phyloP scores from a whole-genome alignment of 148 eudicot species.

The Suaeda aralocaspica region DNA sequence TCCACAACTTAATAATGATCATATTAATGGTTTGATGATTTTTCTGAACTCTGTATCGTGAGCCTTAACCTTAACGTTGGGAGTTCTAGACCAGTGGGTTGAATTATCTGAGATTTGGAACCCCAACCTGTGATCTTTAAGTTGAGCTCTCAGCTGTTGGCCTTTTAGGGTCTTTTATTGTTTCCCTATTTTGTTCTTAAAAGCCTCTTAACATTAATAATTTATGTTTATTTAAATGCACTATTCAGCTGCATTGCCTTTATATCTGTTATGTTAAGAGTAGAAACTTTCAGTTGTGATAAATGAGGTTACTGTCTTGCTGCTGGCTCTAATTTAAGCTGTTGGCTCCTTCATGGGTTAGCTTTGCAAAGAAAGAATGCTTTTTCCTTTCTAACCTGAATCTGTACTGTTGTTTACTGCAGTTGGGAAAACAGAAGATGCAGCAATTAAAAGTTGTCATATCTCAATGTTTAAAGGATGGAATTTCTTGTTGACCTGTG shows the following conservation, averaged over 20 bases:
- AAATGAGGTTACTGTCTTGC: neutral
- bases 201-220: neutral
- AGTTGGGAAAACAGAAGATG: constrained; percentile 65
- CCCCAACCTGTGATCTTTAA: neutral
- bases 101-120: neutral
- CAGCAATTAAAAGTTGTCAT: constrained; percentile 48
- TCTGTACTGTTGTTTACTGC: constrained; percentile 23
- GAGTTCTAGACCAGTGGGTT: neutral
- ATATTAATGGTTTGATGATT: neutral
- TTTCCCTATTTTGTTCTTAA: neutral
- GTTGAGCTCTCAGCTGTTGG: neutral
- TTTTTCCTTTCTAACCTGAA: neutral
- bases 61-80: neutral
- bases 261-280: neutral
- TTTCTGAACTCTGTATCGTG: neutral
- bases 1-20: neutral
- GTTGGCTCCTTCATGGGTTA: neutral
- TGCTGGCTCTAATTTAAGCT: neutral
- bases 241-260: too few relatives aligned
- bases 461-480: constrained; percentile 58
- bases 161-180: neutral
- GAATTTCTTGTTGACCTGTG: constrained; percentile 33
- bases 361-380: too few relatives aligned
- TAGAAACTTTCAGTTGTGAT: neutral
- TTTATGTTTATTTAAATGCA: neutral